Conservation (phyloP, 2,329 filamentous ascomycete species). For the Diaporthe humulicola region DNA sequence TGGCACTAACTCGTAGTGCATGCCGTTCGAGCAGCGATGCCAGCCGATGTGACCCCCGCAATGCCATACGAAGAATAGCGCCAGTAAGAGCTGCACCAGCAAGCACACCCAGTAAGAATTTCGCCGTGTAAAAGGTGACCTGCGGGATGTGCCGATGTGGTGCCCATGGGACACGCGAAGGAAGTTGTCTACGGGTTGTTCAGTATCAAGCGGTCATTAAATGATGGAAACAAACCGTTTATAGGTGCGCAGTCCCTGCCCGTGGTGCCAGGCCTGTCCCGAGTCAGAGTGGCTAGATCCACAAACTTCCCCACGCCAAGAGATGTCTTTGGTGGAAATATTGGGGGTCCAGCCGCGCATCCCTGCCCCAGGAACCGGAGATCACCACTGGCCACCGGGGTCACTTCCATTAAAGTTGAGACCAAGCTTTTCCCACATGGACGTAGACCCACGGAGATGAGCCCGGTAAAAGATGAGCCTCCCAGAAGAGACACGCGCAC, state of each 20-base stretch:
- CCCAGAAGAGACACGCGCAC: not conserved
- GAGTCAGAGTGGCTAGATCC: constrained; percentile 1
- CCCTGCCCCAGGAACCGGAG: constrained; percentile 28
- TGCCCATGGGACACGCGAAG: not conserved
- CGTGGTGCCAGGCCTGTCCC: not conserved
- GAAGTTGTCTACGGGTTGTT: no score
- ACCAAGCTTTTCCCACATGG: constrained; percentile 21
- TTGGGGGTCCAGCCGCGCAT: not conserved
- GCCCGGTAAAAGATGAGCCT: not conserved
- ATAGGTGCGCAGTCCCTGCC: not conserved
- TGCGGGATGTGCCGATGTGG: no score
- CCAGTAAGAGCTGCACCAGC: not conserved
- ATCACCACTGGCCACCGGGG: constrained; percentile 3
- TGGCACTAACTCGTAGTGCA: not conserved
- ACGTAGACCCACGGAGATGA: constrained; percentile 21
- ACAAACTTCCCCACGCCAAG: not conserved
- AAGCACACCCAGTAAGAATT: not conserved
- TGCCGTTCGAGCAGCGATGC: not conserved
- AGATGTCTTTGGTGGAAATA: constrained; percentile 31
- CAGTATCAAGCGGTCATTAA: not conserved
- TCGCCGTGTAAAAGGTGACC: not conserved
- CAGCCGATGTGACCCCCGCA: not conserved
- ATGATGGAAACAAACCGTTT: not conserved
- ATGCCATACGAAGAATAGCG: not conserved
- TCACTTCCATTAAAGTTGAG: not conserved